Evolutionary conservation across 192 early-diverging fungal species (phyloP), one percentile per base, ranked within the genome.

Genomic region (Backusella luteola): DNA sequence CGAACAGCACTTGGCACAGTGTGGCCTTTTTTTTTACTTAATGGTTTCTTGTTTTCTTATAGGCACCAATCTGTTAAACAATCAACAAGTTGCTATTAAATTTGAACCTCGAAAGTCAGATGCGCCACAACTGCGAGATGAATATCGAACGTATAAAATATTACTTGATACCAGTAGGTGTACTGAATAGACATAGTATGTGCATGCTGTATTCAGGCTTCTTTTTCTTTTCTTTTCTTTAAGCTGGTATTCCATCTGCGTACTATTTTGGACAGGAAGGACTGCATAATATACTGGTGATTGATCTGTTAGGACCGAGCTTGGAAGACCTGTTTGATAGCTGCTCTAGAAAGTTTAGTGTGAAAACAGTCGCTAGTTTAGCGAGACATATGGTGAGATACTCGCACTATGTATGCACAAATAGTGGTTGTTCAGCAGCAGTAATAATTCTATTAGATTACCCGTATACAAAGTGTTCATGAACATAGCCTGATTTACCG

Each of bases 201-300:
- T 44, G 14, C 66, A 34, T 23, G 7, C 17, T 26, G 52, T 56
- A 19, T 9, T 66, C 34, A 72, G 49, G 29, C 34, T 49, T 9
- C 14, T 67, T 78, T 73, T 23, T 73, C 23, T 44, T 21, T 32
- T 46, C 5, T 67, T 78, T 23, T 78, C 7, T 36, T 15, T 68
- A 69, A 91, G 92, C 83, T 26, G 97, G 97, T 74, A 90, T 99
- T 69, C 97, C 97, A 7, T 88, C 84, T 69, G 95, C 92, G 6
- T 95, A 97, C 76, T 97, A 97, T 87, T 99, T 96, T 91, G 96
- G 96, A 52, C 95, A 96, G 77, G 97, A 99, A 81, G 96, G 97
- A 21, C 86, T 99, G 21, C 93, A 99, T 82, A 97, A 96, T 80
- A 90, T 99, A 41, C 87, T 99, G 4, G 95, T 94, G 76, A 94